These are phyloP conservation scores for Ambrosia hybrid DNA, from an alignment of 140 eudicot species.

Conservation along the genomic window DNA sequence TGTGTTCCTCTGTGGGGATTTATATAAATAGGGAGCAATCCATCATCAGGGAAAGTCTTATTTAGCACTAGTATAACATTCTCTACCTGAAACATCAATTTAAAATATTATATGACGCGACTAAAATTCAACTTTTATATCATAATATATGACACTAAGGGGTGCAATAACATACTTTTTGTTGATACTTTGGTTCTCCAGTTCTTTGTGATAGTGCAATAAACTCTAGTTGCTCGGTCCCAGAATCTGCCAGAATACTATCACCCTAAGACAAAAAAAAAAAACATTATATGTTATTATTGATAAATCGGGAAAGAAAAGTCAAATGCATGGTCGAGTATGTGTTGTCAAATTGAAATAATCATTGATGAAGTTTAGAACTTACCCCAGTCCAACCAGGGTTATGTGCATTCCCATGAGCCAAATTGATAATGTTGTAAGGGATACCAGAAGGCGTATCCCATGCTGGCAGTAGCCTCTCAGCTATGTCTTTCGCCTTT, in stretches of 20 bases:
- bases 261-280: slow-evolving; percentile 58
- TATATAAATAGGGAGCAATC: slow-evolving; percentile 85
- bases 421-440: slow-evolving; percentile 80
- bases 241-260: slow-evolving; percentile 96
- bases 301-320: not conserved
- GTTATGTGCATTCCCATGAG: slow-evolving; percentile 86
- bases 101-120: not conserved
- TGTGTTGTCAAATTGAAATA: slow-evolving; percentile 11
- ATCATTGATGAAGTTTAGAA: slow-evolving; percentile 15
- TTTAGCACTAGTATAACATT: slow-evolving; percentile 78
- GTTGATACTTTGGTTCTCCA: slow-evolving; percentile 86
- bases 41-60: slow-evolving; percentile 88
- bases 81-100: slow-evolving; percentile 64
- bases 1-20: slow-evolving; percentile 78
- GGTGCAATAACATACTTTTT: slow-evolving; percentile 51
- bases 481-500: slow-evolving; percentile 95
- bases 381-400: slow-evolving; percentile 99
- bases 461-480: slow-evolving; percentile 96
- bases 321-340: slow-evolving; percentile 20
- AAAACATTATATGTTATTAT: not conserved
- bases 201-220: slow-evolving; percentile 90
- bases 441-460: slow-evolving; percentile 92
- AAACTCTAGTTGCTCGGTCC: slow-evolving; percentile 94
- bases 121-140: not conserved
- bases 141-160: slow-evolving; percentile 3